Base-by-base conservation (phyloP, 2,329 filamentous ascomycete species). In the Colletotrichum sp. region DNA sequence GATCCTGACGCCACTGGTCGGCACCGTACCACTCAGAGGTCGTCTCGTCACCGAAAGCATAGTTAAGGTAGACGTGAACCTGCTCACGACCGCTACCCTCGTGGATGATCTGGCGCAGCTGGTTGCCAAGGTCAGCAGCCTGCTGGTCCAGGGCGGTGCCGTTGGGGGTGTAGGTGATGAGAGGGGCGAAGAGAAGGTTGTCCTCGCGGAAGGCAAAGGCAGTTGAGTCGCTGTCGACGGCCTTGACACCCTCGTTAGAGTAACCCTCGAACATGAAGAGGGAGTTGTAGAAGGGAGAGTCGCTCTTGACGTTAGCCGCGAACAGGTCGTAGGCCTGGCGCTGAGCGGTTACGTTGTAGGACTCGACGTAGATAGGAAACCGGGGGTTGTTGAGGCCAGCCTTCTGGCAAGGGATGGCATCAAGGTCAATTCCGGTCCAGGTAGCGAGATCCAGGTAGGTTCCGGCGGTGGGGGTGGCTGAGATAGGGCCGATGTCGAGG, bases 181-280 rank as follows among this genome's bases (percentile, higher is more conserved):
- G 80, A 1, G 85, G 83, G 2, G 85, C 83, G 59, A 82, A 71
- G 28, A 89, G 84, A 8, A 90, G 78, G 78, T 87, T 87, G 68
- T 88, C 86, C 3, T 80, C 77, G 3, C 89, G 86, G 81, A 86
- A 86, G 21, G 88, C 84, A 72, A 87, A 91, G 1, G 89, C 88
- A 5, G 85, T 84, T 2, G 84, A 83, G 12, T 80, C 79, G 30
- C 77, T 78, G 62, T 80, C 76, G 52, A 88, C 78, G 0, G 80
- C 81, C 69, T 85, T 79, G 3, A 91, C 86, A 2, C 86, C 90
- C 26, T 86, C 80, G 9, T 80, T 81, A 2, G 89, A 86, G 81
- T 92, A 92, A 5, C 88, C 88, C 79, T 92, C 90, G 70, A 92
- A 89, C 86, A 91, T 88, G 82, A 91, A 89, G 60, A 90, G 82